Conservation (phyloP, 2,329 filamentous ascomycete species). For the Taxawa tesnikishii region DNA sequence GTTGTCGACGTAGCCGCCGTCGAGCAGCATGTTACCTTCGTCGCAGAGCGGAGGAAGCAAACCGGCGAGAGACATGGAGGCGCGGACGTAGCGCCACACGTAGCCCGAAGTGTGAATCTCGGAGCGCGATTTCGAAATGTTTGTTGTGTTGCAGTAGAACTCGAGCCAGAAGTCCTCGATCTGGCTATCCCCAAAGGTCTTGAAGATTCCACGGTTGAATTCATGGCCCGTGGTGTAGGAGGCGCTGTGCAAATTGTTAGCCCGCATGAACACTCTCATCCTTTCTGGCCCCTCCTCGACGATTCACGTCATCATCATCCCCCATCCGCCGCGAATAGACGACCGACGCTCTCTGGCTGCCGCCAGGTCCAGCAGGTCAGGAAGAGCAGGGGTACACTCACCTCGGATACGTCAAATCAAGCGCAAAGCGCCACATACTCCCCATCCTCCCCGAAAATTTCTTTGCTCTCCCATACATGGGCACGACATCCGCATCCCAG, state of each 20-base stretch:
- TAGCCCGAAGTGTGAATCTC: conserved; percentile 96
- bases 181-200: conserved; percentile 90
- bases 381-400: conserved; percentile 19
- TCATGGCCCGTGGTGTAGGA: conserved; percentile 98
- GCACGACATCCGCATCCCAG: conserved; percentile 89
- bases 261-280: neutral
- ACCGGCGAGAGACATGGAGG: conserved; percentile 92
- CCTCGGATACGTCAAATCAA: conserved; percentile 92
- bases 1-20: conserved; percentile 96
- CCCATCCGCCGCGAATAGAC: too few species aligned
- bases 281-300: too few species aligned
- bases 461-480: conserved; percentile 92
- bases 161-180: conserved; percentile 99
- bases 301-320: too few species aligned
- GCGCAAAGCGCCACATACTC: conserved; percentile 95
- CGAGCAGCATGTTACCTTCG: conserved; percentile 90
- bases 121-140: conserved; percentile 84
- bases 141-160: conserved; percentile 98
- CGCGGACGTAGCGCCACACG: conserved; percentile 91
- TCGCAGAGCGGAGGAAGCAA: conserved; percentile 89
- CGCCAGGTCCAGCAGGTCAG: too few species aligned
- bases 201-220: conserved; percentile 98
- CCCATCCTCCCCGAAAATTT: conserved; percentile 98
- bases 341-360: too few species aligned
- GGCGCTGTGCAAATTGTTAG: conserved; percentile 30